These are phyloP conservation scores for Discostella stelligera DNA, from an alignment of 352 stramenopile species.

Conservation along the genomic window DNA sequence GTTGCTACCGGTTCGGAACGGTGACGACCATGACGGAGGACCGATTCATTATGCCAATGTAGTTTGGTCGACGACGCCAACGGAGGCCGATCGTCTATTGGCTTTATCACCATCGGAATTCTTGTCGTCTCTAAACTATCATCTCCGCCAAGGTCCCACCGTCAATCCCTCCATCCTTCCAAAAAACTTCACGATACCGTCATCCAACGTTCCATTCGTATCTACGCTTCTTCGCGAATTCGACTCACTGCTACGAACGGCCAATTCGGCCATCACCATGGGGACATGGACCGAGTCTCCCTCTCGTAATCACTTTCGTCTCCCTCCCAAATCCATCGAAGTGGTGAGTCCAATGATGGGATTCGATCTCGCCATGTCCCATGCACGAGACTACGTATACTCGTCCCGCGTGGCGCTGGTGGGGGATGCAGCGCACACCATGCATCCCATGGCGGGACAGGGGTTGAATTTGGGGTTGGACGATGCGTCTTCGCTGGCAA, in stretches of 20 bases:
- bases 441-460: constrained; percentile 94
- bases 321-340: constrained; percentile 31
- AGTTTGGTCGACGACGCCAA: constrained; percentile 75
- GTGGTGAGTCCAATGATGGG: constrained; percentile 45
- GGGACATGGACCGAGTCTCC: constrained; percentile 55
- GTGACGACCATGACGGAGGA: background rate
- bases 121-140: constrained; percentile 32
- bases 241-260: constrained; percentile 44
- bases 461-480: constrained; percentile 92
- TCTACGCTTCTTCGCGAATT: constrained; percentile 40
- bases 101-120: constrained; percentile 41
- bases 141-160: constrained; percentile 45
- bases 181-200: background rate
- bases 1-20: constrained; percentile 70
- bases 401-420: constrained; percentile 85
- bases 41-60: constrained; percentile 74
- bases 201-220: constrained; percentile 24
- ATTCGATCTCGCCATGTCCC: constrained; percentile 46
- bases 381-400: constrained; percentile 49
- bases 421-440: constrained; percentile 93
- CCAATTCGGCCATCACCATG: constrained; percentile 48
- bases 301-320: constrained; percentile 46
- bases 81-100: constrained; percentile 57
- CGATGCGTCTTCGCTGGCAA: constrained; percentile 83
- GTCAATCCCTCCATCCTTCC: constrained; percentile 43